phyloP scores from a whole-genome alignment of 768 basidiomycete genomes.

The Roridomyces roridus region DNA sequence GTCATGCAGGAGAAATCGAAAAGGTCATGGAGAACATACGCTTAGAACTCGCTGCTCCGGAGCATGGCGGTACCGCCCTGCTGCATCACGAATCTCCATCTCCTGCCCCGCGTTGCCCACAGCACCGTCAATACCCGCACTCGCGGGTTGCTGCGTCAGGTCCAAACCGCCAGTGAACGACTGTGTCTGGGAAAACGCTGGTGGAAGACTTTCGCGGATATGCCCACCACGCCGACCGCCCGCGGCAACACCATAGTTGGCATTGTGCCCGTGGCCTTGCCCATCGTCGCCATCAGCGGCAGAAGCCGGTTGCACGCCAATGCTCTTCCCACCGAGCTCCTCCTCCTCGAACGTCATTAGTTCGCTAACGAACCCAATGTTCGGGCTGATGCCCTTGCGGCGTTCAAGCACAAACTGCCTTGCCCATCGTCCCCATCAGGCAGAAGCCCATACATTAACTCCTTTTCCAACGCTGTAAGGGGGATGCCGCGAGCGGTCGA shows the following conservation, averaged over 20 bases:
- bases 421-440: no score
- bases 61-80: constrained; percentile 87
- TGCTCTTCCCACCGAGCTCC: constrained; percentile 79
- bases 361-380: constrained; percentile 97
- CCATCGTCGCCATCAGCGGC: constrained; percentile 29
- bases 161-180: constrained; percentile 24
- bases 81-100: constrained; percentile 86
- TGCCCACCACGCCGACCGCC: constrained; percentile 65
- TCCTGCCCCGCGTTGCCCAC: constrained; percentile 79
- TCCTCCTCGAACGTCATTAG: constrained; percentile 96
- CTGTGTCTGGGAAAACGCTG: constrained; percentile 43
- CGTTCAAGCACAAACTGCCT: constrained; percentile 91
- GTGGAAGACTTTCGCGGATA: constrained; percentile 78
- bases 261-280: constrained; percentile 31
- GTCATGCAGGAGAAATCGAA: no score
- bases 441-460: no score
- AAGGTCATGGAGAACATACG: no score
- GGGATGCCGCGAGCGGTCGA: no score
- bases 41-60: no score
- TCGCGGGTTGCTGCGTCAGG: constrained; percentile 29
- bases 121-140: constrained; percentile 45
- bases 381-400: constrained; percentile 93
- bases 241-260: constrained; percentile 50
- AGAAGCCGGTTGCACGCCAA: constrained; percentile 62
- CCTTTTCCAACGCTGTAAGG: no score